These are phyloP conservation scores for Phytopythium montanum DNA, from an alignment of 352 stramenopile species.

Conservation along the genomic window DNA sequence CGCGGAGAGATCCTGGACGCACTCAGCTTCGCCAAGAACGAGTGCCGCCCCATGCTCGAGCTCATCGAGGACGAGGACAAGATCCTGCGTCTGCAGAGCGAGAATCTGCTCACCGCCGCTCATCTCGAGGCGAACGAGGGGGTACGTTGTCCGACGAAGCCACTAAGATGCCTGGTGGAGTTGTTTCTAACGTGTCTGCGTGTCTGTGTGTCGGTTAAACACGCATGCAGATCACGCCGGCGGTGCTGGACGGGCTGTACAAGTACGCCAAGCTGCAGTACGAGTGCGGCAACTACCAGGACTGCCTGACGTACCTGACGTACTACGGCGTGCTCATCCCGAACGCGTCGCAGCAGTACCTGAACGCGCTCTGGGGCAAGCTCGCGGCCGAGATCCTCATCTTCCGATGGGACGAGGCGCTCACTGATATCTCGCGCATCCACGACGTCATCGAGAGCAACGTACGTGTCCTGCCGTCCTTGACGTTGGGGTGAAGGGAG, in stretches of 20 bases:
- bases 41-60: conserved; percentile 72
- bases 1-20: conserved; percentile 70
- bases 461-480: conserved; percentile 34
- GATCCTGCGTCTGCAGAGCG: conserved; percentile 81
- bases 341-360: conserved; percentile 81
- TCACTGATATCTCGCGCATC: conserved; percentile 92
- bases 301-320: conserved; percentile 86
- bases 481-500: too few species aligned
- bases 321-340: conserved; percentile 89
- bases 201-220: neutral
- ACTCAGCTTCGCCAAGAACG: conserved; percentile 70
- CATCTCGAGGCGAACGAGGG: conserved; percentile 81
- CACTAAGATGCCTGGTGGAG: neutral
- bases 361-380: conserved; percentile 95
- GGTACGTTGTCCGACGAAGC: conserved; percentile 47
- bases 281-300: conserved; percentile 96
- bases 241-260: conserved; percentile 90
- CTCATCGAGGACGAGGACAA: conserved; percentile 86
- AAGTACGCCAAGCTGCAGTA: conserved; percentile 97
- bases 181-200: neutral
- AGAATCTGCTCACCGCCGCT: conserved; percentile 74
- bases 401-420: conserved; percentile 95
- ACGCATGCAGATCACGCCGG: conserved; percentile 85
- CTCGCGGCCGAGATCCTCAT: conserved; percentile 96
- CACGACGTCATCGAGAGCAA: conserved; percentile 93